Percentiles rank a stretch among this genome's conserved stretches.
These are phyloP conservation scores for Cutaneotrichosporon cavernicola DNA, from an alignment of 1,284 basidiomycete species.

Conservation along the genomic window DNA sequence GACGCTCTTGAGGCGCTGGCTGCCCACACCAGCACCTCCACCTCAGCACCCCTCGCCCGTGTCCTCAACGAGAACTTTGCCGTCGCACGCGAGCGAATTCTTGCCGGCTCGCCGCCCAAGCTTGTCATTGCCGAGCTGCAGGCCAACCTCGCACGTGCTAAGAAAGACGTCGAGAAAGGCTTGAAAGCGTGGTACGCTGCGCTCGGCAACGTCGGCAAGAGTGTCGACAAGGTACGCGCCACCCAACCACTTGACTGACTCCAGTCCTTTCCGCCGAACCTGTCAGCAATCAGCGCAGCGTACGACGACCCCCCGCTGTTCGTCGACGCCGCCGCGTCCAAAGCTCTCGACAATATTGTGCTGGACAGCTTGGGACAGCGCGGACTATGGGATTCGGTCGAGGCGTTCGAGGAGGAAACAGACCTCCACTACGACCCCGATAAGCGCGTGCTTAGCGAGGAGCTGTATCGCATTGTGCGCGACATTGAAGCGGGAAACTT, in stretches of 20 bases:
- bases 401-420: constrained; percentile 59
- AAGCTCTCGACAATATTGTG: constrained; percentile 42
- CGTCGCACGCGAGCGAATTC: constrained; percentile 61
- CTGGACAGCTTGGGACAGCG: constrained; percentile 45
- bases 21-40: constrained; percentile 61
- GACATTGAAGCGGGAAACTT: constrained; percentile 69
- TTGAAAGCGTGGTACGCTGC: constrained; percentile 82
- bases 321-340: constrained; percentile 32
- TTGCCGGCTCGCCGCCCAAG: constrained; percentile 60
- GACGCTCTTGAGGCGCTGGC: constrained; percentile 43
- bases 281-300: constrained; percentile 43
- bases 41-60: constrained; percentile 66
- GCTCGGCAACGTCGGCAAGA: constrained; percentile 73
- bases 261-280: constrained; percentile 48
- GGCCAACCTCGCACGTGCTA: constrained; percentile 64
- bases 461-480: constrained; percentile 70
- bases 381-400: constrained; percentile 46
- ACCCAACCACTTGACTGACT: constrained; percentile 17
- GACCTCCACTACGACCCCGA: constrained; percentile 62
- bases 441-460: constrained; percentile 63
- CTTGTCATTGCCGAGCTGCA: constrained; percentile 61
- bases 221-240: constrained; percentile 74
- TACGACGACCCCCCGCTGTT: constrained; percentile 50
- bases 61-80: constrained; percentile 63
- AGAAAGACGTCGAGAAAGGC: constrained; percentile 80